Conservation (phyloP, 345 rosid species). For the Citrus glauca region DNA sequence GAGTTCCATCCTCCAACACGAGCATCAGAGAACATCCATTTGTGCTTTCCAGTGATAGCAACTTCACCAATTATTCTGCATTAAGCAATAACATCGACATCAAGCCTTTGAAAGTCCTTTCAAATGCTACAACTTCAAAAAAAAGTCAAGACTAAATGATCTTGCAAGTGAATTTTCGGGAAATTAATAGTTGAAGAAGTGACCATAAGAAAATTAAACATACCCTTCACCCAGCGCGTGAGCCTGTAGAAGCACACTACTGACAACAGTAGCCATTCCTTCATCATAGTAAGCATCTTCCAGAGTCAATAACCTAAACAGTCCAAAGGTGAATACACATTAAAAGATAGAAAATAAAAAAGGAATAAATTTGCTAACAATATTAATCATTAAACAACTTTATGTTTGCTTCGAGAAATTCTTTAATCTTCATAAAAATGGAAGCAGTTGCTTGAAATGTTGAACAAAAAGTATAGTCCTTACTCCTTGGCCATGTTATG, state of each 20-base stretch:
- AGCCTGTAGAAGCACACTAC: conserved; percentile 49
- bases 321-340: background rate
- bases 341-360: background rate
- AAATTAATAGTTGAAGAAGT: background rate
- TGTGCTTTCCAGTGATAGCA: conserved; percentile 67
- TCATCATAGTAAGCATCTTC: conserved; percentile 70
- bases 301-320: conserved; percentile 62
- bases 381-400: no score
- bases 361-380: background rate
- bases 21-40: conserved; percentile 65
- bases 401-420: background rate
- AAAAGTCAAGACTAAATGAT: conserved; percentile 1
- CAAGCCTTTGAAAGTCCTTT: background rate
- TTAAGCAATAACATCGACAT: conserved; percentile 10
- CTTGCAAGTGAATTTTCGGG: background rate
- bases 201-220: conserved; percentile 12
- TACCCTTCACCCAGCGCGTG: conserved; percentile 87
- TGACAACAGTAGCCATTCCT: conserved; percentile 43
- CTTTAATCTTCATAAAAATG: background rate
- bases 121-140: background rate
- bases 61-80: conserved; percentile 58
- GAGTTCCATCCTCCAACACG: conserved; percentile 13
- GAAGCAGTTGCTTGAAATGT: background rate
- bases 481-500: background rate
- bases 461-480: background rate